Conservation (phyloP, 257 asterid species). For the Solanum habrochaites region DNA sequence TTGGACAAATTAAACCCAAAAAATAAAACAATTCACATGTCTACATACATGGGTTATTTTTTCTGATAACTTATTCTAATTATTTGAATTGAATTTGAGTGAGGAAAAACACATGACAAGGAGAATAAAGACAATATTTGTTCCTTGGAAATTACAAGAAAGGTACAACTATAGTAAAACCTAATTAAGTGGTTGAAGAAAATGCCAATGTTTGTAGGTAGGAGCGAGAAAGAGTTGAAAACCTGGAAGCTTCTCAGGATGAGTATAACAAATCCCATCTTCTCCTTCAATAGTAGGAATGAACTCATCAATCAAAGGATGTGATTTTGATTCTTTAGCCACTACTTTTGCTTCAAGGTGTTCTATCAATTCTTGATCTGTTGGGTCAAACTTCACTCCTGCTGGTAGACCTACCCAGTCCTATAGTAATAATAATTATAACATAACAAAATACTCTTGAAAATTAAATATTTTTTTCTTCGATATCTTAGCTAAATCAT, state of each 20-base stretch:
- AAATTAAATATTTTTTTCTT: background rate
- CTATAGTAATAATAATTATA: slow-evolving; percentile 14
- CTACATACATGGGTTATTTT: background rate
- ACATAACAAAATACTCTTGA: background rate
- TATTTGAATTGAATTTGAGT: background rate
- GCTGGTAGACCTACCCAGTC: slow-evolving; percentile 99
- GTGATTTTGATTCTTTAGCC: slow-evolving; percentile 76
- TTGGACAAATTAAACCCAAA: slow-evolving; percentile 21
- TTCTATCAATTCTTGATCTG: slow-evolving; percentile 93
- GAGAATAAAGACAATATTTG: slow-evolving; percentile 4
- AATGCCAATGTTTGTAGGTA: background rate
- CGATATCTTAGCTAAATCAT: background rate
- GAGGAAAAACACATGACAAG: background rate
- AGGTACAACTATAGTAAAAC: slow-evolving; percentile 10
- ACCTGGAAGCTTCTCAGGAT: slow-evolving; percentile 72
- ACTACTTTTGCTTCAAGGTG: slow-evolving; percentile 92
- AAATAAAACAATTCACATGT: background rate
- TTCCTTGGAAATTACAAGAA: slow-evolving; percentile 6
- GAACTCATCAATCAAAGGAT: slow-evolving; percentile 81
- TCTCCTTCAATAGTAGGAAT: slow-evolving; percentile 66
- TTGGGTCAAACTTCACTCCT: slow-evolving; percentile 97
- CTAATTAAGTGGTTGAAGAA: slow-evolving; percentile 12
- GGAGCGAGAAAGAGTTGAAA: background rate
- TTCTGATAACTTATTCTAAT: background rate
- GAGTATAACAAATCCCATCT: slow-evolving; percentile 64